Evolutionary conservation across 2,329 filamentous ascomycete genomes (phyloP).

Genomic region (Colletotrichum costaricense): DNA sequence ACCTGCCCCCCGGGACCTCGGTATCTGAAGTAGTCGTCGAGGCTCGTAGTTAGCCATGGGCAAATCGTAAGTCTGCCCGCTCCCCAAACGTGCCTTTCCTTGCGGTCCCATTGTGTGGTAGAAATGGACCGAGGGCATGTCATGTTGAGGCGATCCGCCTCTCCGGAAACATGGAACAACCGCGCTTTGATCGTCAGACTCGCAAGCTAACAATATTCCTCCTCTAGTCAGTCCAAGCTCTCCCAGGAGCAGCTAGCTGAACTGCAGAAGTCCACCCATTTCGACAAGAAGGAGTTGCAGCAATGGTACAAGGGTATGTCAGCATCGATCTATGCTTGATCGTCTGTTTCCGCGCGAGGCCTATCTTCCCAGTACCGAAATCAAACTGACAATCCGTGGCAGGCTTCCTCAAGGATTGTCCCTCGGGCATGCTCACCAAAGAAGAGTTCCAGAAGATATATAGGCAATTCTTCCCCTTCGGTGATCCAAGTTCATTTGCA

Average conservation of each 20-base stretch:
- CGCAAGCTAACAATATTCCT: constrained; percentile 39
- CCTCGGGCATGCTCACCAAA: constrained; percentile 95
- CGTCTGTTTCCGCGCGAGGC: neutral
- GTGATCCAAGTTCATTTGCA: constrained; percentile 95
- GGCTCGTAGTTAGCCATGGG: constrained; percentile 49
- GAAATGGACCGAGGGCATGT: neutral
- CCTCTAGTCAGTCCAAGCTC: constrained; percentile 91
- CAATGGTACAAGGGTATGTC: constrained; percentile 98
- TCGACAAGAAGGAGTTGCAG: constrained; percentile 99
- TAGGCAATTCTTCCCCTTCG: constrained; percentile 98
- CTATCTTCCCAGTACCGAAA: too few relatives aligned
- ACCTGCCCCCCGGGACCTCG: neutral
- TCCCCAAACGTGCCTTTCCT: neutral
- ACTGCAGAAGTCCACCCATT: constrained; percentile 96
- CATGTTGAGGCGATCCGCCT: neutral
- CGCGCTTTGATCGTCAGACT: neutral
- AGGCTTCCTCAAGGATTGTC: constrained; percentile 99
- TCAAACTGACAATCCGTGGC: constrained; percentile 17
- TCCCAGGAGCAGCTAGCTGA: constrained; percentile 95
- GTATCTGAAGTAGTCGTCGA: neutral
- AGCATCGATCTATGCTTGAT: neutral
- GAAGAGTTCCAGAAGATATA: constrained; percentile 99
- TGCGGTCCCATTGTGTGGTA: neutral
- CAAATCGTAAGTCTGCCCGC: constrained; percentile 54
- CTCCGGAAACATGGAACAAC: neutral